Evolutionary conservation across 768 basidiomycete species (phyloP), one percentile per base, ranked within the genome.

Genomic region (Artomyces pyxidatus): DNA sequence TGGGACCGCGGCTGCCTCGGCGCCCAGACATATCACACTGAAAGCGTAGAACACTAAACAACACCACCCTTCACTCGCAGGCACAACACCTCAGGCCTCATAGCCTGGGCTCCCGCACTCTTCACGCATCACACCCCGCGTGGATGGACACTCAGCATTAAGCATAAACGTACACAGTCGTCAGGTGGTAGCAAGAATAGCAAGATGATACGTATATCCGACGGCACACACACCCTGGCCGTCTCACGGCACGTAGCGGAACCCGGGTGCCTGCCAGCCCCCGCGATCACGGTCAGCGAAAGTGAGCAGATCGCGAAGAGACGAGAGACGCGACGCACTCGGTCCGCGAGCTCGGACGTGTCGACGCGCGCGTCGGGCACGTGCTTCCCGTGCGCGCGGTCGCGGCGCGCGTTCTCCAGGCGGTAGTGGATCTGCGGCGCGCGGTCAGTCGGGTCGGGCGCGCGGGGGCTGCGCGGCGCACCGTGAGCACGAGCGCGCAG

Each of bases 291-390:
- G 12, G 14, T 3, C n/a, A 22, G 22, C 10, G n/a, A n/a, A n/a
- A n/a, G n/a, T n/a, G n/a, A n/a, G n/a, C n/a, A n/a, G n/a, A n/a
- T n/a, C n/a, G n/a, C n/a, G n/a, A n/a, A n/a, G n/a, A n/a, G 46
- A 42, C n/a, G 19, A 21, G 21, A 43, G 19, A 8, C n/a, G 19
- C 25, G 26, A 51, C 70, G 25, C 51, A 83, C 84, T 68, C 79
- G 71, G 58, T 87, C 85, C 1, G 85, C 85, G 6, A 83, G 60
- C 52, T 82, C 75, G 23, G 72, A 69, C 0, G 81, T 85, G 56
- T 87, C 76, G 17, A 86, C 78, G 17, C 66, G 72, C 6, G 68
- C 69, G 50, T 73, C 65, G 7, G 64, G 65, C 44, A 68, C 63
- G 1, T 73, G 74, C 45, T 69, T 70, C 1, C 85, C 85, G 49